Conservation (phyloP, 2,329 filamentous ascomycete species). For the Gliomastix tumulicola region DNA sequence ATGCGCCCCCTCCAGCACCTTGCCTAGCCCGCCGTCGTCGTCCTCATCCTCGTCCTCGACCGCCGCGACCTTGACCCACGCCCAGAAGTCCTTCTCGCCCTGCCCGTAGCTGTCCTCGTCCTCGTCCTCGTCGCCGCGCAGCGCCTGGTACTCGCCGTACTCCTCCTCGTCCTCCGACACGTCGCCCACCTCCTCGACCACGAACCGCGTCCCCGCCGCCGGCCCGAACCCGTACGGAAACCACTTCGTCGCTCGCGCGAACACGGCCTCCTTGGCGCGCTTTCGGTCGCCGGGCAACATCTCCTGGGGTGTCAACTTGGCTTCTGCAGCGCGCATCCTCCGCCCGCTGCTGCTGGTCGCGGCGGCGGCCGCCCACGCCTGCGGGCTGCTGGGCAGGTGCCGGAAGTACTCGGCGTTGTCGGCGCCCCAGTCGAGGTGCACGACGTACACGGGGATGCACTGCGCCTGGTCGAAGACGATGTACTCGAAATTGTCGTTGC, state of each 20-base stretch:
- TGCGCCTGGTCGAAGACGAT: conserved; percentile 33
- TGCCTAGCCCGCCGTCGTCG: no score
- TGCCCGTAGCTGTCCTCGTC: no score
- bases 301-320: no score
- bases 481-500: conserved; percentile 27
- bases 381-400: conserved; percentile 4
- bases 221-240: conserved; percentile 39
- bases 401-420: conserved; percentile 19
- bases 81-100: background rate
- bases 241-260: conserved; percentile 34
- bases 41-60: background rate
- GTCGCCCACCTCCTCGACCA: conserved; percentile 37
- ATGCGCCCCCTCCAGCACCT: background rate
- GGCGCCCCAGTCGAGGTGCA: conserved; percentile 33
- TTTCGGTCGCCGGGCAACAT: conserved; percentile 23
- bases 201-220: conserved; percentile 29
- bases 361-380: background rate
- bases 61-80: background rate
- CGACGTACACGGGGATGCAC: conserved; percentile 36
- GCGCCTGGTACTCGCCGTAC: conserved; percentile 30
- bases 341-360: background rate
- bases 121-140: background rate
- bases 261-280: conserved; percentile 25
- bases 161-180: conserved; percentile 32
- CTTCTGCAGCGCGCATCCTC: background rate